Conservation (phyloP, 805 yeast genomes). For the Candida railenensis region DNA sequence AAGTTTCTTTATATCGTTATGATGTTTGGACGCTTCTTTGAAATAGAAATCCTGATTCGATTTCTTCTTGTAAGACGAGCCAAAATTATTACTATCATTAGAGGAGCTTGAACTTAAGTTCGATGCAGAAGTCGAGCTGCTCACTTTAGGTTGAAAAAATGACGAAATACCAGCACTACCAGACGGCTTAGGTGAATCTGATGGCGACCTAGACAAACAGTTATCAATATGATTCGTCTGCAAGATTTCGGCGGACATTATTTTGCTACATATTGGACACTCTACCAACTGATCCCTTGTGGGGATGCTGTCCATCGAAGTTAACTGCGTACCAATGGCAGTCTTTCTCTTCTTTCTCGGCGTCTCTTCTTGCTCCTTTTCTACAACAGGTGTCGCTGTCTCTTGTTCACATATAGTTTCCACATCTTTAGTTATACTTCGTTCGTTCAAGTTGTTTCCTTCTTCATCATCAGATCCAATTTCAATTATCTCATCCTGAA, state of each 20-base stretch:
- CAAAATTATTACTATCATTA: neutral
- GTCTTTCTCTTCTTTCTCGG: neutral
- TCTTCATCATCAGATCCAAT: slow-evolving; percentile 21
- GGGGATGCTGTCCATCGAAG: slow-evolving; percentile 15
- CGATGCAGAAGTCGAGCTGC: too few relatives aligned
- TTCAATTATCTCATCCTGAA: slow-evolving; percentile 23
- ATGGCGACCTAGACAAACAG: slow-evolving; percentile 45
- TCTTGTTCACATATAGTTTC: neutral
- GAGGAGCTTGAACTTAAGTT: neutral
- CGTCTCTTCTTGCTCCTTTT: neutral
- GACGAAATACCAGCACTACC: neutral
- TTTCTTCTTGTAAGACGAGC: slow-evolving; percentile 9
- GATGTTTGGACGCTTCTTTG: slow-evolving; percentile 24
- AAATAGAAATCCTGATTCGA: slow-evolving; percentile 27
- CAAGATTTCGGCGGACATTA: slow-evolving; percentile 53
- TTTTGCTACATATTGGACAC: slow-evolving; percentile 67
- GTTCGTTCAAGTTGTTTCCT: slow-evolving; percentile 1
- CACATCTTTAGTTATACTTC: neutral
- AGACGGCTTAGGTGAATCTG: slow-evolving; percentile 7
- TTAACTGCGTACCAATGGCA: neutral
- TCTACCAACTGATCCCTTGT: slow-evolving; percentile 34
- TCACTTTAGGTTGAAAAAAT: neutral
- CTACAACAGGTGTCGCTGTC: neutral
- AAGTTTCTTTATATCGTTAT: slow-evolving; percentile 38
- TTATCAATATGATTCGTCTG: slow-evolving; percentile 62